Evolutionary conservation across 176 grass and related monocot species (phyloP).

Genomic region (Oryza glumipatula): DNA sequence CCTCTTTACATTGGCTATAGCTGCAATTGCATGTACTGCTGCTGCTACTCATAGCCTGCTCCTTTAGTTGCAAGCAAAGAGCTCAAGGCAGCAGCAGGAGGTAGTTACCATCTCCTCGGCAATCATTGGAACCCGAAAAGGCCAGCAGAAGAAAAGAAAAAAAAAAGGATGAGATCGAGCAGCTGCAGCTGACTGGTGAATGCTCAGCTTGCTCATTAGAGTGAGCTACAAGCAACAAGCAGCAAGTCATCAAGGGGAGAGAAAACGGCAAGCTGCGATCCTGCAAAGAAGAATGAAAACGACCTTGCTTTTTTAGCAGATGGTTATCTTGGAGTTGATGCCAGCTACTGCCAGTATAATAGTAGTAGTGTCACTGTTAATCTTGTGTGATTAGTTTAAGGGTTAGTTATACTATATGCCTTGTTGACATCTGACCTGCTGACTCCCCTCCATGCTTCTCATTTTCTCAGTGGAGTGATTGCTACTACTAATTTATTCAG

Average conservation of each 20-base stretch:
- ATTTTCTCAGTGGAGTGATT: not conserved
- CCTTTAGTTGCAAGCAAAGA: slow-evolving; percentile 66
- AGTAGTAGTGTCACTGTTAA: not conserved
- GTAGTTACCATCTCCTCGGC: slow-evolving; percentile 25
- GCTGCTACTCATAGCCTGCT: slow-evolving; percentile 25
- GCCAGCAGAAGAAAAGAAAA: slow-evolving; percentile 19
- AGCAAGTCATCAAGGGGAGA: not conserved
- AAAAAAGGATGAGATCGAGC: slow-evolving; percentile 19
- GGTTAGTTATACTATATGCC: not conserved
- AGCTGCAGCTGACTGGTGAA: not conserved
- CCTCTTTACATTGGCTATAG: too few relatives aligned
- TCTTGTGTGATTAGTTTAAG: slow-evolving; percentile 31
- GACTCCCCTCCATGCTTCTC: slow-evolving; percentile 6
- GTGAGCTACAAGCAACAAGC: slow-evolving; percentile 57
- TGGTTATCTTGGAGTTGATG: slow-evolving; percentile 50
- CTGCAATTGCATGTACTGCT: not conserved
- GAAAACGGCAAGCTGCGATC: not conserved
- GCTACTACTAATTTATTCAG: not conserved
- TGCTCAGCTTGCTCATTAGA: slow-evolving; percentile 24
- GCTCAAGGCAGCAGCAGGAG: not conserved
- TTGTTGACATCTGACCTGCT: slow-evolving; percentile 1
- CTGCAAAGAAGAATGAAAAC: not conserved
- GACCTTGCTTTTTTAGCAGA: slow-evolving; percentile 4
- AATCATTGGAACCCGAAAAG: slow-evolving; percentile 63
- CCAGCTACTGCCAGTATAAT: not conserved